Base-by-base conservation (phyloP, 1,139 yeast species). In the Geotrichum phurueaensis region DNA sequence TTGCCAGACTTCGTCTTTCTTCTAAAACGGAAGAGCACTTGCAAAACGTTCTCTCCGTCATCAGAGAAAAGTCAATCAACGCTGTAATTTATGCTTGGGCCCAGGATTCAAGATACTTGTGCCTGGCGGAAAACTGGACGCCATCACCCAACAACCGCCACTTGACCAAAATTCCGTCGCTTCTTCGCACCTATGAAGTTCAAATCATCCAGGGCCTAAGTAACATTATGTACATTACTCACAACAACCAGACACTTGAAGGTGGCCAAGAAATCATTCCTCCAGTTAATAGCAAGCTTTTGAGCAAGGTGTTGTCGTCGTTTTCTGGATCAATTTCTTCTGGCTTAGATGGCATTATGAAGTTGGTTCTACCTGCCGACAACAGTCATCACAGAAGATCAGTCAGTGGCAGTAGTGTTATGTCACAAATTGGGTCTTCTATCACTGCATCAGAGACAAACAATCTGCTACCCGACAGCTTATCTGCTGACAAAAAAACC, bases 51-150 rank as follows among this genome's bases (percentile, higher is more conserved):
- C 75, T 77, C 9, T 67, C 75, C 10, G 71, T 72, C 9, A 71
- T 78, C 39, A 76, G 77, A 54, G 80, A 76, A 59, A 75, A 78
- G 49, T 75, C 77, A 20, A 73, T 81, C n/a, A 75, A 77, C 20
- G 82, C 82, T 0, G 76, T 81, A 1, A 77, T 83, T 58, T 73
- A 79, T 1, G 72, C 81, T 3, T 83, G 84, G 83, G 69, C 78
- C 47, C 75, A 78, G 60, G 87, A 83, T 64, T 74, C 82, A 47
- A 70, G 73, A 13, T 72, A 73, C 50, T 76, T 83, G 55, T 74
- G 78, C 53, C 67, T 71, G 20, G 64, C 81, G 23, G 86, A 83
- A 66, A 78, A 80, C 61, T 76, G 77, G 77, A 58, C 63, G 2
- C 56, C 60, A 7, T 63, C 69, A 1, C 63, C 63, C 13, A 60